These are phyloP conservation scores for Obelidium mucronatum DNA, from an alignment of 192 early-diverging fungal genomes.

Conservation along the genomic window DNA sequence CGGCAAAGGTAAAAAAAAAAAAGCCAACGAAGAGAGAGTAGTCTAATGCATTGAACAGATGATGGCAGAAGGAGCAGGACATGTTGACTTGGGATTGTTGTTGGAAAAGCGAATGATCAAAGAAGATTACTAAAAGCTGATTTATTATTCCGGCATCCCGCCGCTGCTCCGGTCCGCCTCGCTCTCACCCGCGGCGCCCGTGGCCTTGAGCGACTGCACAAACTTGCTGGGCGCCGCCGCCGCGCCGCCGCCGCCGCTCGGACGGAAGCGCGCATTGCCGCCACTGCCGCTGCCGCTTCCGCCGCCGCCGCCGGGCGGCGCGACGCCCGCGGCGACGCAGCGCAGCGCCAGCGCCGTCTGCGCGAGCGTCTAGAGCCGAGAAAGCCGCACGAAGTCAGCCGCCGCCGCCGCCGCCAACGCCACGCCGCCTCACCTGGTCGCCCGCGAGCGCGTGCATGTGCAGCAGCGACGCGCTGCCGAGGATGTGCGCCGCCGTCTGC, in stretches of 20 bases:
- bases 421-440: background rate
- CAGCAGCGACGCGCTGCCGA: background rate
- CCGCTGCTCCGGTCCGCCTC: background rate
- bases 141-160: background rate
- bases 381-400: too few relatives aligned
- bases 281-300: background rate
- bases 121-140: constrained; percentile 22
- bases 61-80: constrained; percentile 35
- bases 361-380: background rate
- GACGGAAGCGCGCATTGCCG: background rate
- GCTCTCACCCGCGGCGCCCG: background rate
- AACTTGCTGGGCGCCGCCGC: too few relatives aligned
- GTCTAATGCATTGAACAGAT: background rate
- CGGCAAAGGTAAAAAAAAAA: constrained; percentile 24
- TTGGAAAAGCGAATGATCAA: constrained; percentile 29
- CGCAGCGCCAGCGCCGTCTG: background rate
- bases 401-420: too few relatives aligned
- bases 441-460: constrained; percentile 12
- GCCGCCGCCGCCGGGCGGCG: background rate
- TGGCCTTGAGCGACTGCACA: too few relatives aligned
- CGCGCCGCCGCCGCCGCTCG: background rate
- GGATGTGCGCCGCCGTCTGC: background rate
- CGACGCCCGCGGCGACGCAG: background rate
- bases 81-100: constrained; percentile 16
- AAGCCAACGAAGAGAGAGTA: background rate